Conservation (phyloP, 345 rosid species). For the Stellera chamaejasme region DNA sequence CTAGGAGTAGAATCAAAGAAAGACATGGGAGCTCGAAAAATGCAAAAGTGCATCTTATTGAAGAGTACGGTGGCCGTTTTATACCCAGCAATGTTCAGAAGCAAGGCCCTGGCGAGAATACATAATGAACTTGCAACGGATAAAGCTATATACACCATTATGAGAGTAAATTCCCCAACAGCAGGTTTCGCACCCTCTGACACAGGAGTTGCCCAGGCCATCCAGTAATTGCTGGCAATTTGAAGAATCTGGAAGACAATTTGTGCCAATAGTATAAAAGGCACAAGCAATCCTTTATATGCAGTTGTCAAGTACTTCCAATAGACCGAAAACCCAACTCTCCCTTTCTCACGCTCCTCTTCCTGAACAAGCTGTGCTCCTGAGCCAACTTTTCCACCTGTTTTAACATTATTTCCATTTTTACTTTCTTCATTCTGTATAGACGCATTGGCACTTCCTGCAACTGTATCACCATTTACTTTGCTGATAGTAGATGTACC, state of each 20-base stretch:
- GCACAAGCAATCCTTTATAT: slow-evolving; percentile 60
- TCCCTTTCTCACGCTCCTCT: slow-evolving; percentile 88
- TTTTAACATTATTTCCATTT: slow-evolving; percentile 24
- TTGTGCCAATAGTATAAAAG: slow-evolving; percentile 48
- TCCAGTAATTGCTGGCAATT: slow-evolving; percentile 77
- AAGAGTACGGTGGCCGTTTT: slow-evolving; percentile 60
- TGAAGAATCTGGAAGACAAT: slow-evolving; percentile 46
- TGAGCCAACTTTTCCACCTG: slow-evolving; percentile 25
- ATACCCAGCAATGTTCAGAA: slow-evolving; percentile 42
- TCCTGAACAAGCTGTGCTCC: slow-evolving; percentile 74
- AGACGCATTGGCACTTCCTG: slow-evolving; percentile 2
- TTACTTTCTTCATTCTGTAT: slow-evolving; percentile 17
- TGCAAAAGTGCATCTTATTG: slow-evolving; percentile 45
- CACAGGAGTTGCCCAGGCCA: slow-evolving; percentile 65
- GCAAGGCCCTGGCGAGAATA: slow-evolving; percentile 33
- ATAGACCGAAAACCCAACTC: slow-evolving; percentile 62
- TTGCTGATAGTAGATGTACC: slow-evolving; percentile 12
- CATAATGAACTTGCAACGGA: slow-evolving; percentile 51
- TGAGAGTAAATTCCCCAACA: slow-evolving; percentile 28
- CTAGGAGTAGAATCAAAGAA: slow-evolving; percentile 77
- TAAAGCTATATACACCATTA: slow-evolving; percentile 45
- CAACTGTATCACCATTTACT: slow-evolving; percentile 11
- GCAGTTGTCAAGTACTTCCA: slow-evolving; percentile 57
- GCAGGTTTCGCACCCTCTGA: slow-evolving; percentile 39
- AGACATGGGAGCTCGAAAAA: slow-evolving; percentile 79